Base-by-base conservation (phyloP, 495 filamentous ascomycete genomes). In the Podospora appendiculata region DNA sequence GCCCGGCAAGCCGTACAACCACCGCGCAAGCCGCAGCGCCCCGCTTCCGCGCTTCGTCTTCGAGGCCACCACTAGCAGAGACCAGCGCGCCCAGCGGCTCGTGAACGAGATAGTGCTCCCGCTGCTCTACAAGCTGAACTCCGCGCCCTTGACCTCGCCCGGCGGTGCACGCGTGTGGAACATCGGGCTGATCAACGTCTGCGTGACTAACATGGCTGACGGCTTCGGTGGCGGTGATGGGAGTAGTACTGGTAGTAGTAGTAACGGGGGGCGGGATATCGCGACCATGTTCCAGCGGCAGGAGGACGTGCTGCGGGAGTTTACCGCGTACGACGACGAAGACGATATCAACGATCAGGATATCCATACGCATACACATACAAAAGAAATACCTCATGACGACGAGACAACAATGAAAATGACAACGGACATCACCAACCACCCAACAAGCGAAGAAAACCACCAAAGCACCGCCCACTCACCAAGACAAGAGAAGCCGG, bases 201-300 rank as follows among this genome's bases (percentile, higher is more conserved):
- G 87, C 17, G 89, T 89, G 2, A 87, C 87, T 1, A 91, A 94
- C 60, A 91, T 97, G 83, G 75, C 79, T 2, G 79, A 76, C 73
- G 16, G 82, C 79, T 3, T 60, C 70, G 47, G 75, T 75, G 52
- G 75, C 67, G 51, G 71, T 62, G 75, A 78, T 9, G 67, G 72
- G 11, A 25, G 25, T 25, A 25, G 25, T 25, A 5, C 2, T 25
- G 5, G 25, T 25, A 5, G 75, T 74, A 47, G 70, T 67, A 51
- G 71, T 62, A 75, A 78, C 11, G 67, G 72, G 11, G 66, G 70
- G 3, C 59, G 69, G 49, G 79, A 89, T 59, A 89, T 90, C 54
- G 75, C 73, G 4, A 70, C 66, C 50, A 89, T 90, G 86, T 87
- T 90, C 61, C 76, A 69, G 47, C 70, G 71, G 47, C 87, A 91